Evolutionary conservation across 371 early-diverging fungal species (phyloP), one percentile per base, ranked within the genome.

Genomic region (Paraphysoderma sedebokerense): DNA sequence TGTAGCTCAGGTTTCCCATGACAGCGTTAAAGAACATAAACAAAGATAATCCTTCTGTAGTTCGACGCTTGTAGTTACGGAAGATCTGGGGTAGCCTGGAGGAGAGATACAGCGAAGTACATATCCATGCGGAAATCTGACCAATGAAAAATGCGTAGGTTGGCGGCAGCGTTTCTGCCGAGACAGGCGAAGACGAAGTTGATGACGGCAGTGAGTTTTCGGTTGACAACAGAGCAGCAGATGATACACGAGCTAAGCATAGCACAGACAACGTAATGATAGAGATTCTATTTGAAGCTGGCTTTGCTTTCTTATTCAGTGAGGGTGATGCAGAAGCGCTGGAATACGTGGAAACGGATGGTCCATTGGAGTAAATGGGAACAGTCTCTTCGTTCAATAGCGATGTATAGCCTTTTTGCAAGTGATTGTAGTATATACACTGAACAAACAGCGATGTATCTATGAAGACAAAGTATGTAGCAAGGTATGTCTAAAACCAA

Each of bases 31-130:
- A 48, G 58, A 90, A 89, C 81, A 90, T 82, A 49, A 64, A 60
- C 42, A 85, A 53, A 13, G 79, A 71, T 32, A 90, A 60, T 0
- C 88, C 87, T 48, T 82, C 75, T 5, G 74, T 73, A 15, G 83
- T 80, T 56, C 78, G 67, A 40, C 72, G 71, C 38, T 67, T 55
- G 61, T 68, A 75, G 51, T 82, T 85, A 58, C 76, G 77, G 55
- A 76, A 67, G 52, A 89, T 79, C 55, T 89, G 90, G 3, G 90
- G 89, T 34, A 87, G 59, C 47, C 86, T 74, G 12, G 79, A 74
- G 0, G 72, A 58, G 4, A 84, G 58, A 50, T 84, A 84, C 23
- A 81, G 65, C 35, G 62, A 45, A 4, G 79, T 71, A 58, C 81
- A 82, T 3, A 67, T 19, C 77, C 77, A 84, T 3, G 81, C 75